Percentiles rank a stretch among this genome's conserved stretches.
Evolutionary conservation across 306 rosid genomes (phyloP).

Genomic region (Gynostemma pentaphyllum): DNA sequence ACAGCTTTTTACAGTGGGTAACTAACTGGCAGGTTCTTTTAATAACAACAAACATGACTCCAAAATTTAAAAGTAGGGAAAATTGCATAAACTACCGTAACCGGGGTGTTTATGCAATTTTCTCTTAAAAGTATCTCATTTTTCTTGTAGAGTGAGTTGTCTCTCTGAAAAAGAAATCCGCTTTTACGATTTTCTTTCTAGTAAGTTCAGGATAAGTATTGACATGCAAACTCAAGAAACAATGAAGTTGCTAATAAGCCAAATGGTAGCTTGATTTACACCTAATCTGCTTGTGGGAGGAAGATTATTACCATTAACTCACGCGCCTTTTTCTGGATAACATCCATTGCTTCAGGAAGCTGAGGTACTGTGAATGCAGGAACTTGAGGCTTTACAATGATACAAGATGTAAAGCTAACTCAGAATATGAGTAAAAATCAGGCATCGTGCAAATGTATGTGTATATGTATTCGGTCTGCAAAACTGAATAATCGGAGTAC

Average conservation of each 20-base stretch:
- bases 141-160: not conserved
- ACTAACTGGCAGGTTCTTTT: too few species aligned
- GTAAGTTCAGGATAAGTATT: not conserved
- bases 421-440: constrained; percentile 28
- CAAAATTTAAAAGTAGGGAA: too few species aligned
- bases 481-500: constrained; percentile 25
- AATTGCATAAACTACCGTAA: too few species aligned
- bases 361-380: constrained; percentile 74
- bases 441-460: not conserved
- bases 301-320: constrained; percentile 43
- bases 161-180: not conserved
- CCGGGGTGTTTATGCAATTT: too few species aligned
- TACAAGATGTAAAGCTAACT: constrained; percentile 36
- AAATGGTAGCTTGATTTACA: not conserved
- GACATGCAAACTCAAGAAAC: not conserved
- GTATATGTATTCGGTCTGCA: not conserved
- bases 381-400: constrained; percentile 54
- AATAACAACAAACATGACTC: too few species aligned
- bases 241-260: not conserved
- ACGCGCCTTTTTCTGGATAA: constrained; percentile 41
- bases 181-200: not conserved
- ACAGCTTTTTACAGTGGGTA: too few species aligned
- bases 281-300: constrained; percentile 4
- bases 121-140: too few species aligned
- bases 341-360: constrained; percentile 73